Percentiles rank a stretch among this genome's conserved stretches.
Conservation (phyloP, 139 green algal genomes). For the Chlorella sp. region DNA sequence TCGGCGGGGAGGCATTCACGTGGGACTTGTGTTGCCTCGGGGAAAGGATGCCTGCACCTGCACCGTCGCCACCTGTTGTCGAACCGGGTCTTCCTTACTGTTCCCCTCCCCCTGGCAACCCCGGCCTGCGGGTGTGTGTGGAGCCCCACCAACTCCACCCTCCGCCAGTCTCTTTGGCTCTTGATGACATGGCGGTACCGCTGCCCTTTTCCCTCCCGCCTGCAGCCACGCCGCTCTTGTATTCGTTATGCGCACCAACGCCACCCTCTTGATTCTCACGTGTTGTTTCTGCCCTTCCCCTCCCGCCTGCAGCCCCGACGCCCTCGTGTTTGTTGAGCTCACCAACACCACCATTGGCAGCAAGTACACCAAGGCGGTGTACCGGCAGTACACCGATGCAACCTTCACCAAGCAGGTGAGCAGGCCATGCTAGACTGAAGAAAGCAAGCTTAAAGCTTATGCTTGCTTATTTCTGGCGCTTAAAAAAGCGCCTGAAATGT, state of each 20-base stretch:
- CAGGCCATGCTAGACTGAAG: background rate
- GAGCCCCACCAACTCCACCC: constrained; percentile 13
- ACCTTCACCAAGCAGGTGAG: constrained; percentile 38
- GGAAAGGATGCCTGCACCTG: constrained; percentile 40
- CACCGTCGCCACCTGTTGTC: background rate
- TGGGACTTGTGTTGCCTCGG: too few species aligned
- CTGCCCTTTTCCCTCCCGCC: too few species aligned
- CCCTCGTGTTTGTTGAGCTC: constrained; percentile 35
- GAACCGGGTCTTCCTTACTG: too few species aligned
- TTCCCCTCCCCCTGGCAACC: background rate
- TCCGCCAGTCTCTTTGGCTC: too few species aligned
- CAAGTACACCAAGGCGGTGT: constrained; percentile 54
- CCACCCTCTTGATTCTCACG: too few species aligned
- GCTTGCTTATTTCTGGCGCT: too few species aligned
- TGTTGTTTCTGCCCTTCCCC: too few species aligned
- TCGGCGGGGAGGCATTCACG: too few species aligned
- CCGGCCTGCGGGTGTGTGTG: constrained; percentile 30
- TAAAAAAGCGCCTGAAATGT: too few species aligned
- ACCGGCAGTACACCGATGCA: constrained; percentile 57
- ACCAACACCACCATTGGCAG: constrained; percentile 39
- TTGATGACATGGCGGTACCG: too few species aligned
- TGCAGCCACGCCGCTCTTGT: background rate
- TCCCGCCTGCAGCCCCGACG: background rate
- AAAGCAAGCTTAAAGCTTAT: background rate
- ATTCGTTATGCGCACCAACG: too few species aligned